A percentile compares a stretch with the other conserved stretches of the same genome.
These are phyloP conservation scores for Coniochaeta sp. DNA, from an alignment of 2,329 filamentous ascomycete species.

Conservation along the genomic window DNA sequence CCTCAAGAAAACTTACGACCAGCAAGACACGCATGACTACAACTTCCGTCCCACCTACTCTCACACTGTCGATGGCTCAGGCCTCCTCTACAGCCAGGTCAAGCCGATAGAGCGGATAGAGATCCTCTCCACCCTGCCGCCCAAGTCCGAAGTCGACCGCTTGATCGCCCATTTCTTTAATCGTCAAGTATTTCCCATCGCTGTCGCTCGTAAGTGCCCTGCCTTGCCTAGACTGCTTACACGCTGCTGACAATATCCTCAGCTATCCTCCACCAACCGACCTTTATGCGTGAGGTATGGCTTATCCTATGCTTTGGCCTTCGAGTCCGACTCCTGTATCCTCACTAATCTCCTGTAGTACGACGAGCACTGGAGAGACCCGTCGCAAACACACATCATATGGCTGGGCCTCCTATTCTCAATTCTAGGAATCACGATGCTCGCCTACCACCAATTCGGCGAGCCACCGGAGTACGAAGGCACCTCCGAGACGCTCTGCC, in stretches of 20 bases:
- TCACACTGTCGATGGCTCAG: constrained; percentile 15
- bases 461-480: constrained; percentile 44
- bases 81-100: constrained; percentile 15
- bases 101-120: constrained; percentile 16
- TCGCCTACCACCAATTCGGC: constrained; percentile 44
- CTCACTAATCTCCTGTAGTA: constrained; percentile 23
- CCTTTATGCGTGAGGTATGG: constrained; percentile 34
- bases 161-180: constrained; percentile 18
- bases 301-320: neutral
- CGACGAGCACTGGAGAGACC: constrained; percentile 40
- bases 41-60: constrained; percentile 19
- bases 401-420: constrained; percentile 46
- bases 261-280: constrained; percentile 34
- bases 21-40: constrained; percentile 9
- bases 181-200: constrained; percentile 14
- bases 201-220: constrained; percentile 16
- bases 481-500: constrained; percentile 37
- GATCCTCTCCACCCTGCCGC: constrained; percentile 17
- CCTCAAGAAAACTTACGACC: constrained; percentile 14
- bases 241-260: constrained; percentile 3
- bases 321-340: neutral
- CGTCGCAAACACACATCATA: constrained; percentile 36
- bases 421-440: constrained; percentile 45
- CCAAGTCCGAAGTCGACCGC: constrained; percentile 16
- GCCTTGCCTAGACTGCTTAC: neutral